phyloP scores from a whole-genome alignment of 2,329 filamentous ascomycete genomes.

The Fusarium citri region DNA sequence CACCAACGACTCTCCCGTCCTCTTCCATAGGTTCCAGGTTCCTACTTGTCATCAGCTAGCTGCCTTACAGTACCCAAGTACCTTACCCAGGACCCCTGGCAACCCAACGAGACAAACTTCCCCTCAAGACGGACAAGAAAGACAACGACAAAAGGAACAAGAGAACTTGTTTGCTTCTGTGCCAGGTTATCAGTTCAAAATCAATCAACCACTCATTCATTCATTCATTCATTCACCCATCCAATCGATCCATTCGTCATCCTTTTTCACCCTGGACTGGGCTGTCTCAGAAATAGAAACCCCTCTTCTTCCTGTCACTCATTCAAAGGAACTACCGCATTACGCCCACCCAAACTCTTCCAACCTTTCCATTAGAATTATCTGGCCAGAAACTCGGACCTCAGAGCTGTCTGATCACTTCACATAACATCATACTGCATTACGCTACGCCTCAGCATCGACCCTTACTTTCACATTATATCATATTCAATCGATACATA shows the following conservation, averaged over 20 bases:
- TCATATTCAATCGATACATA: conserved; percentile 2
- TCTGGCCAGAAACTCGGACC: conserved; percentile 32
- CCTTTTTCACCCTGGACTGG: conserved; percentile 26
- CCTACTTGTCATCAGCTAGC: not conserved
- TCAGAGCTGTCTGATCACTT: not conserved
- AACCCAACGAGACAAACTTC: conserved; percentile 6
- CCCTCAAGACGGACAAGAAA: not conserved
- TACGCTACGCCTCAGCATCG: conserved; percentile 12
- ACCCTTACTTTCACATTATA: conserved; percentile 15
- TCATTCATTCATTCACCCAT: not conserved
- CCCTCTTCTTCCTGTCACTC: conserved; percentile 15
- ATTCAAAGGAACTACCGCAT: not conserved
- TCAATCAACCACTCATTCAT: conserved; percentile 1
- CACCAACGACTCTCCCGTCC: not conserved
- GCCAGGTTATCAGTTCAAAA: conserved; percentile 6
- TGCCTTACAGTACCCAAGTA: not conserved
- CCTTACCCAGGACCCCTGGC: not conserved
- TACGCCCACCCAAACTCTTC: conserved; percentile 4
- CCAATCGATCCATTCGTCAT: conserved; percentile 23
- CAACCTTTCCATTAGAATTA: conserved; percentile 13
- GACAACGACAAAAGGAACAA: conserved; percentile 14
- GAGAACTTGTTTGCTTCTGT: conserved; percentile 37
- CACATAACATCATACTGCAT: conserved; percentile 29
- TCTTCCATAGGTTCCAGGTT: not conserved
- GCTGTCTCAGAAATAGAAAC: conserved; percentile 32